phyloP scores from a whole-genome alignment of 148 eudicot species.

The Salicornia ramosissima region DNA sequence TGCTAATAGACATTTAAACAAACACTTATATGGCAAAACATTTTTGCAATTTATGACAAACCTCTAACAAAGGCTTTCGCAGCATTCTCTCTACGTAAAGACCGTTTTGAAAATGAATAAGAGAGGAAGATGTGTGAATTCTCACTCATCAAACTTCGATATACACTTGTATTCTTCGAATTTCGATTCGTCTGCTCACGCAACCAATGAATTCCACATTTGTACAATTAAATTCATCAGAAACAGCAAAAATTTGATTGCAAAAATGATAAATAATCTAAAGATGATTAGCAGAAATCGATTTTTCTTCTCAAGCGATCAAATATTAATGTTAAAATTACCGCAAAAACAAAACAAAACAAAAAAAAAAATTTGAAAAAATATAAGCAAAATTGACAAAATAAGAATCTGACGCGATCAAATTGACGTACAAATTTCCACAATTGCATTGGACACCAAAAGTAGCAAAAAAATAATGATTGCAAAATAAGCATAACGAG shows the following conservation, averaged over 20 bases:
- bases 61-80: conserved; percentile 87
- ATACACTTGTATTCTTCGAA: conserved; percentile 39
- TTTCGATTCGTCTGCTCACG: conserved; percentile 27
- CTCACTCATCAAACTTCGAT: conserved; percentile 58
- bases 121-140: conserved; percentile 74
- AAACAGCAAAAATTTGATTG: not conserved
- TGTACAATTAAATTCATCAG: not conserved
- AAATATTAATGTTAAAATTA: not conserved
- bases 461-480: not conserved
- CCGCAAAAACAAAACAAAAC: too few species aligned
- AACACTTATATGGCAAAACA: conserved; percentile 13
- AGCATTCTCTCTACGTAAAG: conserved; percentile 65
- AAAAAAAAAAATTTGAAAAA: too few species aligned
- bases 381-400: not conserved
- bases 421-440: not conserved
- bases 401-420: not conserved
- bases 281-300: not conserved
- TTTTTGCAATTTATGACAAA: conserved; percentile 4
- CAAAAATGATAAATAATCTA: not conserved
- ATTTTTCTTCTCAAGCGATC: not conserved
- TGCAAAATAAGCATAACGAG: not conserved
- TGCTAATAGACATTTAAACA: conserved; percentile 3
- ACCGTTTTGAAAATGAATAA: conserved; percentile 55
- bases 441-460: not conserved
- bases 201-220: not conserved